Evolutionary conservation across 257 asterid species (phyloP).

Genomic region (Solanum chiquidenum): DNA sequence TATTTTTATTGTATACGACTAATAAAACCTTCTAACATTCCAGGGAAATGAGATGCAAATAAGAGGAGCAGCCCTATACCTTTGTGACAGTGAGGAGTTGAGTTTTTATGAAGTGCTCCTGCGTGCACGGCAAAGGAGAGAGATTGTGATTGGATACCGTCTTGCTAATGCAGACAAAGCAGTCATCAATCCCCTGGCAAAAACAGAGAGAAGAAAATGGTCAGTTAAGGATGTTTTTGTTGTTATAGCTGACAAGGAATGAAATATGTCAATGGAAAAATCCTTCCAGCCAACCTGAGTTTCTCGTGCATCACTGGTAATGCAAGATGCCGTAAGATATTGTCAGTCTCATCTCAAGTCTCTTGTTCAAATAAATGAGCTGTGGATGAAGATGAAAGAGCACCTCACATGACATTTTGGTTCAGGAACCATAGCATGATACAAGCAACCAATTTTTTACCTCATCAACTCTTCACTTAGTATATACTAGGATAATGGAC

Average conservation of each 20-base stretch:
- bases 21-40: background rate
- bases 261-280: background rate
- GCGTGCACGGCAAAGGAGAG: slow-evolving; percentile 79
- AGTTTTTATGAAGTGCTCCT: slow-evolving; percentile 76
- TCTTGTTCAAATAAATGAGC: background rate
- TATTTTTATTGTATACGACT: background rate
- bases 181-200: slow-evolving; percentile 56
- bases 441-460: background rate
- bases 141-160: slow-evolving; percentile 73
- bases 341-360: background rate
- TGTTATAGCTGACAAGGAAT: slow-evolving; percentile 76
- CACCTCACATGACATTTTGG: background rate
- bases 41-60: slow-evolving; percentile 94
- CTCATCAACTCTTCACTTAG: background rate
- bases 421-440: background rate
- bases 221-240: slow-evolving; percentile 61
- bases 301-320: background rate
- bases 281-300: background rate
- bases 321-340: background rate
- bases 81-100: slow-evolving; percentile 56
- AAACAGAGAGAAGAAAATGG: slow-evolving; percentile 54
- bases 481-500: background rate
- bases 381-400: background rate
- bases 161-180: slow-evolving; percentile 54
- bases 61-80: slow-evolving; percentile 60